Evolutionary conservation across 495 filamentous ascomycete genomes (phyloP).

Genomic region (Aspergillus nanangensis): DNA sequence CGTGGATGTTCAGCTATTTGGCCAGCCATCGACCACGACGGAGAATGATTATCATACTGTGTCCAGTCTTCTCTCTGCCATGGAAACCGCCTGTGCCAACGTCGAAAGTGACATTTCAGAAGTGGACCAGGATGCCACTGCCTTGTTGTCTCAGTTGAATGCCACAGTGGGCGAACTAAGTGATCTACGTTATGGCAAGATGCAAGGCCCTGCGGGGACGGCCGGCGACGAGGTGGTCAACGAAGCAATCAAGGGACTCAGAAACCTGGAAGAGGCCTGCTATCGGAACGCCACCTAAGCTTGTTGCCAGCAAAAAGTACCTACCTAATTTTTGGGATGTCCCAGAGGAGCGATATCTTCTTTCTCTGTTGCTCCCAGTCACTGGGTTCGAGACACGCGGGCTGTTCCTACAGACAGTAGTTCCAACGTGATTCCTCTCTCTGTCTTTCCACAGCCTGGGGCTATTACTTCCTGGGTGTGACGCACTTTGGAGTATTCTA

Average conservation of each 20-base stretch:
- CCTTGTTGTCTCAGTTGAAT: constrained; percentile 55
- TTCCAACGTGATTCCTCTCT: no score
- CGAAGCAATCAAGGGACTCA: constrained; percentile 48
- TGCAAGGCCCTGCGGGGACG: constrained; percentile 53
- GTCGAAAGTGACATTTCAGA: constrained; percentile 62
- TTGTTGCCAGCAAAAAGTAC: not conserved
- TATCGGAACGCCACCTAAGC: constrained; percentile 22
- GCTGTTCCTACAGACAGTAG: no score
- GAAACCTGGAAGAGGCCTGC: constrained; percentile 60
- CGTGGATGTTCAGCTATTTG: constrained; percentile 67
- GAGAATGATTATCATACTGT: constrained; percentile 52
- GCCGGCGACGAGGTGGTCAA: constrained; percentile 54
- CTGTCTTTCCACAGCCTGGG: no score
- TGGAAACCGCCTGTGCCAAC: constrained; percentile 60
- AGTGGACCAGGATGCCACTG: constrained; percentile 60
- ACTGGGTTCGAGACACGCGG: no score
- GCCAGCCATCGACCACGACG: constrained; percentile 40
- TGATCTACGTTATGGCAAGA: constrained; percentile 76
- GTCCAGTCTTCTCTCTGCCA: constrained; percentile 57
- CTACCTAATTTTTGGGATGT: no score
- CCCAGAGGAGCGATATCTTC: no score
- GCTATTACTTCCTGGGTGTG: no score
- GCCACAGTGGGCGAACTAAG: constrained; percentile 67
- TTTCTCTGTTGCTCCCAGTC: no score
- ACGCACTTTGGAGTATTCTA: no score